Evolutionary conservation across 192 early-diverging fungal species (phyloP).

Genomic region (Backusella tuberculispora): DNA sequence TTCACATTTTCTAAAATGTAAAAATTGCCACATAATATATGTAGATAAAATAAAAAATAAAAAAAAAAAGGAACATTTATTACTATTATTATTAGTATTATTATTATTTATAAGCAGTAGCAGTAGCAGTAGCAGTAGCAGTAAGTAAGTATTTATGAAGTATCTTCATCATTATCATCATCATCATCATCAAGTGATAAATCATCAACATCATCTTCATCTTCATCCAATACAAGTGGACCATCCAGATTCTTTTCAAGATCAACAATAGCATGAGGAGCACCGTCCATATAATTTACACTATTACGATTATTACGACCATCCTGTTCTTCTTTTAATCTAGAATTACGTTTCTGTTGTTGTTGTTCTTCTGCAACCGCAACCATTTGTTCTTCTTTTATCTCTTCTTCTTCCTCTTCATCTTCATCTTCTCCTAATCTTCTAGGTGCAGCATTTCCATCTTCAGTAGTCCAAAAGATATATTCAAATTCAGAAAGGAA

Average conservation of each 20-base stretch:
- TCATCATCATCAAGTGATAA: conserved; percentile 17
- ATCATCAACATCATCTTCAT: conserved; percentile 45
- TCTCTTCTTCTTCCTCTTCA: conserved; percentile 19
- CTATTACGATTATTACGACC: conserved; percentile 54
- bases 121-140: background rate
- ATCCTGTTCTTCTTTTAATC: conserved; percentile 24
- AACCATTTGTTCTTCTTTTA: background rate
- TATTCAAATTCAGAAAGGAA: conserved; percentile 91
- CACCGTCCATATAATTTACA: conserved; percentile 47
- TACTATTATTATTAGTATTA: background rate
- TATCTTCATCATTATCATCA: conserved; percentile 23
- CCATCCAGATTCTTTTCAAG: conserved; percentile 43
- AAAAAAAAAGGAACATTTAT: conserved; percentile 1
- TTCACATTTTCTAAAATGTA: conserved; percentile 15
- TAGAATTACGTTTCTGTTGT: conserved; percentile 22
- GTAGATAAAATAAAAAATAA: background rate
- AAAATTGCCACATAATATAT: conserved; percentile 1
- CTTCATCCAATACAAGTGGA: conserved; percentile 30
- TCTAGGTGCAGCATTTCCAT: conserved; percentile 44
- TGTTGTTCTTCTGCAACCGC: background rate
- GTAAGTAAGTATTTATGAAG: background rate
- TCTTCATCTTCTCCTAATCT: background rate
- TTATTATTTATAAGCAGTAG: background rate
- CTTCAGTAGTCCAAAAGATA: conserved; percentile 77
- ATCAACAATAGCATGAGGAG: conserved; percentile 47